Evolutionary conservation across 352 stramenopile genomes (phyloP).

Genomic region (Globisporangium megalacanthum): DNA sequence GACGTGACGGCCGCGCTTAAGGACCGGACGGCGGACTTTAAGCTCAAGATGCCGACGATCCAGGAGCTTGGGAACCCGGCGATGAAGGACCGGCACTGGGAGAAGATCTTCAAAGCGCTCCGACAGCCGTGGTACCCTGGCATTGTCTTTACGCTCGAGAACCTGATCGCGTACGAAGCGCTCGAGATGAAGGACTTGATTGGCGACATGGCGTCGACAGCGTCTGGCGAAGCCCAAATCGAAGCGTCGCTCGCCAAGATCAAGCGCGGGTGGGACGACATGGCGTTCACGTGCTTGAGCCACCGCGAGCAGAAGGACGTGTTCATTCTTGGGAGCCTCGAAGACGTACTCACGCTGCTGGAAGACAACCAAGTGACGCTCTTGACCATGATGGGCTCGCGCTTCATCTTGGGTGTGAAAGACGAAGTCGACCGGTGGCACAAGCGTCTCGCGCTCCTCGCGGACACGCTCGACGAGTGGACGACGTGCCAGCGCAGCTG

Average conservation of each 20-base stretch:
- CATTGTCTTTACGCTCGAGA: constrained; percentile 86
- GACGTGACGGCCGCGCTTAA: constrained; percentile 87
- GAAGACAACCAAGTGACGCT: constrained; percentile 91
- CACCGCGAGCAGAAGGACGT: constrained; percentile 85
- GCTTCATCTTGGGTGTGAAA: constrained; percentile 89
- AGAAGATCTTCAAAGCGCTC: constrained; percentile 91
- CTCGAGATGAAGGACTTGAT: constrained; percentile 88
- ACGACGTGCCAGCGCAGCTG: constrained; percentile 79
- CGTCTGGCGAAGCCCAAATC: constrained; percentile 88
- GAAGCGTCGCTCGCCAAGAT: constrained; percentile 88
- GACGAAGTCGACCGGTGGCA: constrained; percentile 89
- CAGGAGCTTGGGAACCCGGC: constrained; percentile 88
- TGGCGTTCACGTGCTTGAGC: constrained; percentile 77
- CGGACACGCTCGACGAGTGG: constrained; percentile 82
- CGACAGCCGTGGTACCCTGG: constrained; percentile 86
- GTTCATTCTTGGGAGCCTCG: constrained; percentile 88
- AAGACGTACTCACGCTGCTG: constrained; percentile 86
- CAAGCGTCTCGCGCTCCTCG: constrained; percentile 81
- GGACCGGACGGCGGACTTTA: constrained; percentile 86
- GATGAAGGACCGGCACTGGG: constrained; percentile 94
- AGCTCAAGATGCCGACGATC: constrained; percentile 88
- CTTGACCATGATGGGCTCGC: constrained; percentile 91
- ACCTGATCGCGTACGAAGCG: constrained; percentile 84
- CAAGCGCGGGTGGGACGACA: constrained; percentile 84
- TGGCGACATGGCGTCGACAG: constrained; percentile 76